Base-by-base conservation (phyloP, 306 rosid genomes). In the Vicia sativa region DNA sequence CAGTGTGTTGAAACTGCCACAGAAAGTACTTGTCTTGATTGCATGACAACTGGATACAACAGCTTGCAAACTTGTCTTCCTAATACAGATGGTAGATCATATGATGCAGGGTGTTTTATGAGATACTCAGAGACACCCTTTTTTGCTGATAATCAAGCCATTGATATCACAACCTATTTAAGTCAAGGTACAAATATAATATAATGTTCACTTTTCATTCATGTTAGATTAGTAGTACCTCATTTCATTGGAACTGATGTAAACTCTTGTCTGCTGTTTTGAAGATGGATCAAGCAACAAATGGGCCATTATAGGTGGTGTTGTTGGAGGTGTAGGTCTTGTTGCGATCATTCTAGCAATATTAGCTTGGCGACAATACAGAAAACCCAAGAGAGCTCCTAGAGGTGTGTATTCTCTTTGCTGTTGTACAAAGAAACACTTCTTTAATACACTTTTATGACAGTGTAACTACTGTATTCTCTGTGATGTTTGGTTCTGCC, bases 91-190 rank as follows among this genome's bases (percentile, higher is more conserved):
- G 95, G 83, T 3, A 73, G 81, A 23, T 78, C 95, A 2, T 77
- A 15, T 29, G 95, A 85, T 75, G 86, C 86, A 4, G 93, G 93
- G 0, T 87, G 93, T 44, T 87, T 87, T 38, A 58, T 87, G 68
- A 79, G 93, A 78, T 87, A 77, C 56, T 87, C 93, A 0, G 41
- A 34, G 26, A 67, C 82, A 18, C 62, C 86, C 6, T 85, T 87
- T 72, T 85, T 87, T 42, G 72, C 85, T 39, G 83, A 74, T 54
- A 78, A 82, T 26, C 85, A 87, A 38, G 77, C 87, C 53, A 78
- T 65, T 49, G 53, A 85, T 31, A 65, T 85, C 37, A 12, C 37
- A 2, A 53, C 80, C 10, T 79, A 77, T 61, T 60, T 85, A 15
- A 62, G 60, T 35, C 44, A 62, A 16, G 90, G 88, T 87, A 34